These are phyloP conservation scores for Musa troglodytarum DNA, from an alignment of 176 grass and related monocot genomes.

Conservation along the genomic window DNA sequence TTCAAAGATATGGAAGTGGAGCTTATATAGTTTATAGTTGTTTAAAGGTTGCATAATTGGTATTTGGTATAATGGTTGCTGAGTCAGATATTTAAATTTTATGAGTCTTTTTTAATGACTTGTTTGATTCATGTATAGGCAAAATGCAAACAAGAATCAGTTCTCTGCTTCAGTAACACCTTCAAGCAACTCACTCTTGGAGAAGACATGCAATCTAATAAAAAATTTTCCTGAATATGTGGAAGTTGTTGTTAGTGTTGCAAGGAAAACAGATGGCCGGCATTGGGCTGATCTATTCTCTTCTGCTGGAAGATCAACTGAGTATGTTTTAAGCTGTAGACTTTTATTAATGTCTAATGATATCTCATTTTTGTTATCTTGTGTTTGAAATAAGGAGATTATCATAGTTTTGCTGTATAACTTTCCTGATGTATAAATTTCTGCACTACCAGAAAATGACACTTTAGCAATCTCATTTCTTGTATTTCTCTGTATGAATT, in stretches of 20 bases:
- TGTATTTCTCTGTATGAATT: not conserved
- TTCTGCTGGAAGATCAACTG: conserved; percentile 86
- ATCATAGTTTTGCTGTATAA: not conserved
- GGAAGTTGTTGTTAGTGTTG: conserved; percentile 98
- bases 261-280: conserved; percentile 96
- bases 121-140: conserved; percentile 41
- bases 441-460: not conserved
- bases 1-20: too few species aligned
- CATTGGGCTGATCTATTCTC: conserved; percentile 96
- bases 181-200: conserved; percentile 67
- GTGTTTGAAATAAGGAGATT: not conserved
- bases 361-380: not conserved
- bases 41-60: not conserved
- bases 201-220: conserved; percentile 83
- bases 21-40: not conserved
- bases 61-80: too few species aligned
- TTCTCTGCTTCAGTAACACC: conserved; percentile 25
- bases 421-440: not conserved
- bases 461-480: not conserved
- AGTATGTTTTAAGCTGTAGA: conserved; percentile 41
- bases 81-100: too few species aligned
- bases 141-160: conserved; percentile 73
- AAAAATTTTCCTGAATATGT: conserved; percentile 92
- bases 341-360: conserved; percentile 7
- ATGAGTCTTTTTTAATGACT: not conserved